Evolutionary conservation across 2,329 filamentous ascomycete genomes (phyloP).

Genomic region (Exophiala viscosa): DNA sequence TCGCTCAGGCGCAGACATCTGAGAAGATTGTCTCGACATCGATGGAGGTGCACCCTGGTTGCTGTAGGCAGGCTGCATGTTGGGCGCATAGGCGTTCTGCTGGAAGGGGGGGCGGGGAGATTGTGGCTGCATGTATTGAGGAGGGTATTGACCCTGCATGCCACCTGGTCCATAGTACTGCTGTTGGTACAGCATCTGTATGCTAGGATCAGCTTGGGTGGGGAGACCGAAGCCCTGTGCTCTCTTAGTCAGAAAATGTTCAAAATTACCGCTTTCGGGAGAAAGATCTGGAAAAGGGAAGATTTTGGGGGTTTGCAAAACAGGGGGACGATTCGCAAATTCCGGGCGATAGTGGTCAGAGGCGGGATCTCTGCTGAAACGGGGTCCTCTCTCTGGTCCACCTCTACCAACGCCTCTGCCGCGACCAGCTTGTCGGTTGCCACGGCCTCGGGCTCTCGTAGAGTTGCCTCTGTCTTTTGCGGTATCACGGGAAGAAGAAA

Average conservation of each 20-base stretch:
- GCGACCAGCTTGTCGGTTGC: constrained; percentile 27
- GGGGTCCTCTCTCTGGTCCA: constrained; percentile 30
- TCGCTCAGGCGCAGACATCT: constrained; percentile 67
- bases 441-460: constrained; percentile 24
- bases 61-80: constrained; percentile 52
- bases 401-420: constrained; percentile 26
- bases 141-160: constrained; percentile 31
- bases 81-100: constrained; percentile 47
- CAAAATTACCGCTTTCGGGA: constrained; percentile 67
- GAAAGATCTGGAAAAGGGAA: constrained; percentile 56
- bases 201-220: constrained; percentile 29
- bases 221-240: constrained; percentile 41
- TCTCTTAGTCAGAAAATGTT: constrained; percentile 66
- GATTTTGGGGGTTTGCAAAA: constrained; percentile 29
- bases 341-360: constrained; percentile 28
- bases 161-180: constrained; percentile 20
- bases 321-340: constrained; percentile 23
- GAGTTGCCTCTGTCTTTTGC: constrained; percentile 36
- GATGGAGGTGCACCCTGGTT: constrained; percentile 46
- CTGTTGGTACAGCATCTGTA: constrained; percentile 27
- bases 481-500: constrained; percentile 34
- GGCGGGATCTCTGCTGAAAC: constrained; percentile 29
- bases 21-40: constrained; percentile 81
- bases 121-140: constrained; percentile 40
- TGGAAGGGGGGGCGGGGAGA: constrained; percentile 48